Percentiles rank a stretch among this genome's conserved stretches.
Evolutionary conservation across 1,284 basidiomycete species (phyloP).

Genomic region (Anthracocystis walkeri): DNA sequence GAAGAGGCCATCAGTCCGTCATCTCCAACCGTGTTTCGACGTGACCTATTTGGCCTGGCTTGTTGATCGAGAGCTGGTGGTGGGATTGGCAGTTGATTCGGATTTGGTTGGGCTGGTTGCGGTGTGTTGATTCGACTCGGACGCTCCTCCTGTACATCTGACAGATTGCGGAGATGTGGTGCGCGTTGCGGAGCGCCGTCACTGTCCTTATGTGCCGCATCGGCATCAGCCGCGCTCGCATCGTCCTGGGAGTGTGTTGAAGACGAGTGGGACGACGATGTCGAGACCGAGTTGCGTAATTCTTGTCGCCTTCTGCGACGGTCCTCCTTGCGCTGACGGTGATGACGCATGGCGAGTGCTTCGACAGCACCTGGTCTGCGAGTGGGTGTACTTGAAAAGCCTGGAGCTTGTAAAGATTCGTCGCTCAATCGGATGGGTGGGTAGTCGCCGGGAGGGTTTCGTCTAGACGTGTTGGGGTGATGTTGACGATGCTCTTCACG

Average conservation of each 20-base stretch:
- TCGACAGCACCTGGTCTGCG: slow-evolving; percentile 48
- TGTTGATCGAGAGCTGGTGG: neutral
- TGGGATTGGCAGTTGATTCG: neutral
- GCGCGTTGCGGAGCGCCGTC: slow-evolving; percentile 8
- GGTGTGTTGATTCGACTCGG: slow-evolving; percentile 11
- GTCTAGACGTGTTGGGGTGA: neutral
- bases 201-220: neutral
- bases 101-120: neutral
- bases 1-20: slow-evolving; percentile 31
- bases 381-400: slow-evolving; percentile 13
- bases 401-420: slow-evolving; percentile 14
- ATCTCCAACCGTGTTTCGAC: slow-evolving; percentile 22
- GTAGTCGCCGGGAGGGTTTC: slow-evolving; percentile 18
- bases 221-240: neutral
- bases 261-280: slow-evolving; percentile 20
- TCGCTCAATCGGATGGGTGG: slow-evolving; percentile 43
- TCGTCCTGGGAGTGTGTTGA: slow-evolving; percentile 2
- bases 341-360: slow-evolving; percentile 48
- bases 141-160: slow-evolving; percentile 43
- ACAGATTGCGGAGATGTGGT: slow-evolving; percentile 29
- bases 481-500: slow-evolving; percentile 5
- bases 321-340: slow-evolving; percentile 23
- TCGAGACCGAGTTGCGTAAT: slow-evolving; percentile 25
- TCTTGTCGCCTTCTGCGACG: slow-evolving; percentile 26
- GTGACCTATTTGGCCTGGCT: slow-evolving; percentile 6